These are phyloP conservation scores for Trichoderma asperelloides DNA, from an alignment of 495 filamentous ascomycete genomes.

Conservation along the genomic window DNA sequence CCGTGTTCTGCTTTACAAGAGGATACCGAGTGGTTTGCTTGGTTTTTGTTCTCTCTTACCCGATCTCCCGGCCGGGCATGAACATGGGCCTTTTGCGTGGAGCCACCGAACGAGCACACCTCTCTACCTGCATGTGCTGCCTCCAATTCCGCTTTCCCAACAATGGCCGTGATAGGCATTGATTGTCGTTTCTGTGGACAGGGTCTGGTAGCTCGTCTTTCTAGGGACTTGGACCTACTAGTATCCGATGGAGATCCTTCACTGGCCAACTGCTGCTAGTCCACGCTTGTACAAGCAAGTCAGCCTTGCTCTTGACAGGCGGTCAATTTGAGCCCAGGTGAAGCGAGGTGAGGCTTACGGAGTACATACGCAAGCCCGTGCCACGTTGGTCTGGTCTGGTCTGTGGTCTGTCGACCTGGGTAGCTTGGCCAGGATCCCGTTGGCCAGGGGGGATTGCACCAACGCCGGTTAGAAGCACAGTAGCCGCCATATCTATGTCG, in stretches of 20 bases:
- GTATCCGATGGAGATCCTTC: background rate
- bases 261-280: background rate
- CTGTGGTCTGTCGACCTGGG: background rate
- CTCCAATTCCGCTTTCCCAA: too few relatives aligned
- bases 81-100: background rate
- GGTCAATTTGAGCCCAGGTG: conserved; percentile 2
- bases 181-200: too few relatives aligned
- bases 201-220: too few relatives aligned
- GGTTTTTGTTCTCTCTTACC: background rate
- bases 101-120: too few relatives aligned
- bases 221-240: too few relatives aligned
- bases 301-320: background rate
- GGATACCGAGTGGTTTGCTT: background rate
- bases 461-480: background rate
- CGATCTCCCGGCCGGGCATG: background rate
- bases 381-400: background rate
- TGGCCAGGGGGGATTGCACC: conserved; percentile 3
- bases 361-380: background rate
- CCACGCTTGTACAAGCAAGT: background rate
- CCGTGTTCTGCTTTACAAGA: background rate
- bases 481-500: background rate
- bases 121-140: too few relatives aligned
- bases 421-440: background rate
- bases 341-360: conserved; percentile 2
- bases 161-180: too few relatives aligned